phyloP scores from a whole-genome alignment of 1,284 basidiomycete genomes.

The Ceraceosorus guamensis region DNA sequence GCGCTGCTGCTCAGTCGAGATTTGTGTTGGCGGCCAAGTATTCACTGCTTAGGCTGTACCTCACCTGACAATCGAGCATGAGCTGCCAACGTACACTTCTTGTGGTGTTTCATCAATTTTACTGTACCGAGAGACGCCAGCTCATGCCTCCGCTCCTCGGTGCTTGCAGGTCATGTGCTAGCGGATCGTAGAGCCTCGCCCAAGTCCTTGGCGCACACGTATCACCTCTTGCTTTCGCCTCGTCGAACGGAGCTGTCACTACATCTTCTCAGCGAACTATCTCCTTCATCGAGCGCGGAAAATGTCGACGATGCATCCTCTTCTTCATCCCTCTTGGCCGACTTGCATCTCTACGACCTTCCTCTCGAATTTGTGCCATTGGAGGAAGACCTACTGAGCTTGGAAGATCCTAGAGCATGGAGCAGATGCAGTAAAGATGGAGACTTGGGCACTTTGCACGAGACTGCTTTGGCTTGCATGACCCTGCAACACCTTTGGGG shows the following conservation, averaged over 20 bases:
- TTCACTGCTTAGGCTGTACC: too few relatives aligned
- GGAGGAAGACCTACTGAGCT: slow-evolving; percentile 61
- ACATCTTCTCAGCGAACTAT: slow-evolving; percentile 29
- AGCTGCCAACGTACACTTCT: too few relatives aligned
- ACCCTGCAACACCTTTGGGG: slow-evolving; percentile 81
- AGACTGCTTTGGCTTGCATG: slow-evolving; percentile 77
- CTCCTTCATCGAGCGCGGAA: background rate
- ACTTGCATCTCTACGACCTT: slow-evolving; percentile 72
- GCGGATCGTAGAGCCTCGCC: slow-evolving; percentile 41
- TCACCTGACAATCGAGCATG: too few relatives aligned
- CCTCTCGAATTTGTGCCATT: slow-evolving; percentile 88
- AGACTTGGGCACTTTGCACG: slow-evolving; percentile 83
- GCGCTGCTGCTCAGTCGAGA: background rate
- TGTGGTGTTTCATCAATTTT: too few relatives aligned
- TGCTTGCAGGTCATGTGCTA: slow-evolving; percentile 65
- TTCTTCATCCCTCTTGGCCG: slow-evolving; percentile 52
- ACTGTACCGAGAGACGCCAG: too few relatives aligned
- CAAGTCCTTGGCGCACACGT: slow-evolving; percentile 61
- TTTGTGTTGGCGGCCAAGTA: background rate
- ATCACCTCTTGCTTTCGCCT: slow-evolving; percentile 83
- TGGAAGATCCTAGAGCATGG: slow-evolving; percentile 36
- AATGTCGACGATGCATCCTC: slow-evolving; percentile 5
- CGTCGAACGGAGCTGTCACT: slow-evolving; percentile 69
- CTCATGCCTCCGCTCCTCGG: background rate
- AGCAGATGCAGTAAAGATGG: slow-evolving; percentile 61